Base-by-base conservation (phyloP, 1,284 basidiomycete species). In the Pisolithus thermaeus region DNA sequence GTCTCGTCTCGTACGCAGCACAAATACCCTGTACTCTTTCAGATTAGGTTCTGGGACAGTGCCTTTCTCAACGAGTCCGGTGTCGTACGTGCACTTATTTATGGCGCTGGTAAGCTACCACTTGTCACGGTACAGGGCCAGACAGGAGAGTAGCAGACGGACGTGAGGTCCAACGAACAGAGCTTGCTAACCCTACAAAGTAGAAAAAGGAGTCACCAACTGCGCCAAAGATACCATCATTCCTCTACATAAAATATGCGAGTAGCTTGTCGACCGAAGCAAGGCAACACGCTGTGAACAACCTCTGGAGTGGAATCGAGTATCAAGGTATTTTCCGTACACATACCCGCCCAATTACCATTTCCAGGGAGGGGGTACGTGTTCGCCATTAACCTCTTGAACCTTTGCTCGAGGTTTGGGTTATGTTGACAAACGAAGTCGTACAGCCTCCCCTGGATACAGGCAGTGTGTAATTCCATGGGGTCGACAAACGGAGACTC, bases 391-490 rank as follows among this genome's bases (percentile, higher is more conserved):
- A 47, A 38, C 35, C 46, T 14, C 46, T n/a, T 23, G 35, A 47
- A 47, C 46, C 46, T 47, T 36, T 11, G 46, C 46, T 47, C 35
- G 6, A 47, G 46, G 38, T 23, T 25, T 6, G 46, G 46, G 14
- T 30, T 16, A 18, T 47, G 27, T 3, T 16, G 12, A 7, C 30
- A 22, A 8, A 36, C 46, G 25, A 47, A 47, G n/a, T 47, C 46
- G 16, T 23, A 47, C 14, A 47, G 23, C 20, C 22, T 47, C 5
- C 46, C 46, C 11, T 38, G 22, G 35, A 47, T 25, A 38, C 46
- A 47, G 25, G 46, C 46, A 4, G 22, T 8, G 37, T 47, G 46
- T 20, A 47, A 27, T 36, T 37, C 32, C 46, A 47, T 47, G 16
- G 46, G 46, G 36, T 47, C 46, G 22, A 38, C 46, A 18, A n/a